These are phyloP conservation scores for Penicillium fuscoglaucum DNA, from an alignment of 2,329 filamentous ascomycete genomes.

Conservation along the genomic window DNA sequence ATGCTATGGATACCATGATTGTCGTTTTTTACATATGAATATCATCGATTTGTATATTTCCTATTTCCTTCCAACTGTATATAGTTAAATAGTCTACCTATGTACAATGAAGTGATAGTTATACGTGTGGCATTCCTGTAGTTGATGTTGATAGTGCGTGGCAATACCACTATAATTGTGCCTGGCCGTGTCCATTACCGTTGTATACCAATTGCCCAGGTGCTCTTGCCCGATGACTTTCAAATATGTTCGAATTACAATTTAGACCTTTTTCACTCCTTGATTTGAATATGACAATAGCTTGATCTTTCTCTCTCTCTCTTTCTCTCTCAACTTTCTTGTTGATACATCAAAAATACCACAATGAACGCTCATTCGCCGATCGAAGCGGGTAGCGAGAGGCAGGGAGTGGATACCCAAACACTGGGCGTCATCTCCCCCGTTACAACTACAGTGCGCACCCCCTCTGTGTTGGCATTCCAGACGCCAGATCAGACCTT, in stretches of 20 bases:
- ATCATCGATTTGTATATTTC: neutral
- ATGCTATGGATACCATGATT: constrained; percentile 32
- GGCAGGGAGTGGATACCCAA: constrained; percentile 29
- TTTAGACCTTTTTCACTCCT: neutral
- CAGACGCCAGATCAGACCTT: constrained; percentile 36
- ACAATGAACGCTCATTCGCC: constrained; percentile 19
- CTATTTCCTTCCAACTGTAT: neutral
- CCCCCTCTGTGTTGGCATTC: constrained; percentile 26
- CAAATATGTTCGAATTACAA: neutral
- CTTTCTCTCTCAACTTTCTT: neutral
- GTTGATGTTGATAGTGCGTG: neutral
- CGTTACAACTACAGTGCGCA: constrained; percentile 25
- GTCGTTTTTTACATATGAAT: constrained; percentile 1
- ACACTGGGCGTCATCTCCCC: constrained; percentile 32
- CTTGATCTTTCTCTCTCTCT: neutral
- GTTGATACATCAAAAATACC: neutral
- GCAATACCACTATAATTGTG: neutral
- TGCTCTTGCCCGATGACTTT: neutral
- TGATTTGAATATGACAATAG: neutral
- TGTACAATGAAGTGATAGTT: too few relatives aligned
- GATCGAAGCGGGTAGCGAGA: constrained; percentile 20
- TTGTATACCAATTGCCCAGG: neutral
- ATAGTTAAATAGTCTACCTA: neutral
- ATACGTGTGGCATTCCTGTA: neutral
- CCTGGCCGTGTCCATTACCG: neutral